A percentile compares a stretch with the other conserved stretches of the same genome.
phyloP scores from a whole-genome alignment of 75 land plant species.

The Azolla pinnata region DNA sequence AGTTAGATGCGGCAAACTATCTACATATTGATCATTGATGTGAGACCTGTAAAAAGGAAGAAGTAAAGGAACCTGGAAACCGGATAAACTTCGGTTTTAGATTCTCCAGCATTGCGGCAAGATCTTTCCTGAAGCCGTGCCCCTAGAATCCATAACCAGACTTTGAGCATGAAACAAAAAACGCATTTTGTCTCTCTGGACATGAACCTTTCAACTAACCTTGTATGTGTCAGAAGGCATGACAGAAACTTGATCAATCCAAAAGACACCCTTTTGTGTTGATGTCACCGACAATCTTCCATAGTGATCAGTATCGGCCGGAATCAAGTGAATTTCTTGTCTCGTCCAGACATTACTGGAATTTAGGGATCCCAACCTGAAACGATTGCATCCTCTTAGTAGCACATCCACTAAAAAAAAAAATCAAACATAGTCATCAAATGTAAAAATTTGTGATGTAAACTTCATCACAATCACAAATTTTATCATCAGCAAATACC shows the following conservation, averaged over 20 bases:
- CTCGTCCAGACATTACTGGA: conserved; percentile 52
- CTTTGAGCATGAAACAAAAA: not conserved
- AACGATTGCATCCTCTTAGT: too few relatives aligned
- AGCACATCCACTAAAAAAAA: too few relatives aligned
- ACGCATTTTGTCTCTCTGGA: not conserved
- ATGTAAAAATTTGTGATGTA: too few relatives aligned
- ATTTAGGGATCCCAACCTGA: not conserved
- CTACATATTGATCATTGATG: too few relatives aligned
- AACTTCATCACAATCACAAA: too few relatives aligned
- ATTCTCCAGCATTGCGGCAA: conserved; percentile 40
- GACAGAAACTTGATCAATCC: conserved; percentile 87
- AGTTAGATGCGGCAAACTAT: not conserved
- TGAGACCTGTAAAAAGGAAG: too few relatives aligned
- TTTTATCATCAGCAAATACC: conserved; percentile 39
- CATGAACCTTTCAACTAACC: conserved; percentile 24
- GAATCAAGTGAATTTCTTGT: conserved; percentile 36
- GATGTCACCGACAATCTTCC: conserved; percentile 64
- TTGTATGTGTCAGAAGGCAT: conserved; percentile 76
- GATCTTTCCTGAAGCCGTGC: conserved; percentile 64
- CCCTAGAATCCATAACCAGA: conserved; percentile 29
- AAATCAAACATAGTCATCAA: too few relatives aligned
- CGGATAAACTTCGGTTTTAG: conserved; percentile 64
- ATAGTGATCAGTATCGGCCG: conserved; percentile 42
- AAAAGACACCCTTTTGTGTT: conserved; percentile 45
- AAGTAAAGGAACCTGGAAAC: conserved; percentile 53